Conservation (phyloP, 1,284 basidiomycete genomes). For the Ceratobasidium sp. region DNA sequence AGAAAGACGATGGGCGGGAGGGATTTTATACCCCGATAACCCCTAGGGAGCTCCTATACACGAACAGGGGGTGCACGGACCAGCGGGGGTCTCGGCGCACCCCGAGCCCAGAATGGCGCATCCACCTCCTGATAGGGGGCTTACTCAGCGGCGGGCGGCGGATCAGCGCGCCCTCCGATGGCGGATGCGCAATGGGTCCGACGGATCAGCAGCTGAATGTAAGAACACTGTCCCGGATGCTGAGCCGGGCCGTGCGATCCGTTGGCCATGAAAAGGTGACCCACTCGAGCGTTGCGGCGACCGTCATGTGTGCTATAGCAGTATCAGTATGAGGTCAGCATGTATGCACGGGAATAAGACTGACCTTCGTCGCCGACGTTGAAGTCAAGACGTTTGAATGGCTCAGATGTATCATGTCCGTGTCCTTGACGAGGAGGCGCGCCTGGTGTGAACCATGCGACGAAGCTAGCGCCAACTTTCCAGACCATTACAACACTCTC, state of each 20-base stretch:
- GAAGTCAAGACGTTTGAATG: conserved; percentile 87
- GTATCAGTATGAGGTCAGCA: conserved; percentile 12
- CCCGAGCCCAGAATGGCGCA: conserved; percentile 8
- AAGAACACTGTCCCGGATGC: conserved; percentile 82
- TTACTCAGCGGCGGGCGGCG: conserved; percentile 25
- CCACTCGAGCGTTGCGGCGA: conserved; percentile 77
- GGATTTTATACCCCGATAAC: conserved; percentile 41
- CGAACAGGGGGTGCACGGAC: conserved; percentile 35
- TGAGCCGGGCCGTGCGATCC: conserved; percentile 83
- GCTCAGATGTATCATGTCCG: conserved; percentile 78
- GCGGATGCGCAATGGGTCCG: no score
- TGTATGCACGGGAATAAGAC: conserved; percentile 49
- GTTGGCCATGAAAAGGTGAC: conserved; percentile 87
- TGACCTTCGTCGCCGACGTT: conserved; percentile 63
- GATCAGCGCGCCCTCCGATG: no score
- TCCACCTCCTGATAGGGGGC: conserved; percentile 25
- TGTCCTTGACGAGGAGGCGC: conserved; percentile 88
- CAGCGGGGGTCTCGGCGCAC: not conserved
- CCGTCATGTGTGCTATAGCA: conserved; percentile 73
- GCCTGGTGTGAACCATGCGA: conserved; percentile 91
- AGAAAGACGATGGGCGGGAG: conserved; percentile 9
- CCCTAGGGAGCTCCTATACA: conserved; percentile 2
- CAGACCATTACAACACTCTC: conserved; percentile 87
- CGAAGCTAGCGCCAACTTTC: conserved; percentile 90
- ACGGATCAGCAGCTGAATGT: conserved; percentile 79